Evolutionary conservation across 805 yeast genomes (phyloP), one percentile per base, ranked within the genome.

Genomic region (Phaffomyces thermotolerans): DNA sequence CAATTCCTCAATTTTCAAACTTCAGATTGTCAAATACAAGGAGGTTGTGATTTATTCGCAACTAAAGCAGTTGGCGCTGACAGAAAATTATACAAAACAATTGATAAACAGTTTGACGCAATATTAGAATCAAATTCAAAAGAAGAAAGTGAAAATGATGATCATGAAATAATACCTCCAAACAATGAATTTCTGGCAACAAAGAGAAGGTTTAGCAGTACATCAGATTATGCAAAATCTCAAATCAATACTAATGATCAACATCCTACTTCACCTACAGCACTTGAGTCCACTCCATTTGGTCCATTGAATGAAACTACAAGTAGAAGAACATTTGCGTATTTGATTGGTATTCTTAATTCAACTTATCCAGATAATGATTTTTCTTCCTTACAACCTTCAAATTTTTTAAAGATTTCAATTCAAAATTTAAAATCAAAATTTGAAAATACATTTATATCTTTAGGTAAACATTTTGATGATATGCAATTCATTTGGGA

Each of bases 311-410:
- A 83, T 56, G 83, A 82, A 53, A 78, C 83, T n/a, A 79, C 93
- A 2, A 84, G 95, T 37, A 75, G 96, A 50, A 83, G 88, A 62
- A 81, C 90, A 2, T 93, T 91, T 68, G 93, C 96, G 0, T 86
- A 90, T 58, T 68, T 93, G 39, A 86, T 93, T 46, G 93, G 95
- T 1, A 89, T 90, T 31, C 71, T 93, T 42, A 93, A 93, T 62
- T 85, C 95, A 8, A 82, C 95, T 5, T 91, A 86, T 59, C 98
- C 99, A 1, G 99, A 93, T 61, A 96, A 93, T 57, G 99, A 93
- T 59, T 93, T 91, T 56, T 76, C 95, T 12, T 75, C 83, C 23
- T 74, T 93, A 49, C 88, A 86, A 57, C 99, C 99, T 2, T 71
- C 71, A 17, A 82, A 79, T 60, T 84, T 84, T 62, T 65, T 70